Conservation (phyloP, 2,329 filamentous ascomycete species). For the Xylariomycetidae sp. region DNA sequence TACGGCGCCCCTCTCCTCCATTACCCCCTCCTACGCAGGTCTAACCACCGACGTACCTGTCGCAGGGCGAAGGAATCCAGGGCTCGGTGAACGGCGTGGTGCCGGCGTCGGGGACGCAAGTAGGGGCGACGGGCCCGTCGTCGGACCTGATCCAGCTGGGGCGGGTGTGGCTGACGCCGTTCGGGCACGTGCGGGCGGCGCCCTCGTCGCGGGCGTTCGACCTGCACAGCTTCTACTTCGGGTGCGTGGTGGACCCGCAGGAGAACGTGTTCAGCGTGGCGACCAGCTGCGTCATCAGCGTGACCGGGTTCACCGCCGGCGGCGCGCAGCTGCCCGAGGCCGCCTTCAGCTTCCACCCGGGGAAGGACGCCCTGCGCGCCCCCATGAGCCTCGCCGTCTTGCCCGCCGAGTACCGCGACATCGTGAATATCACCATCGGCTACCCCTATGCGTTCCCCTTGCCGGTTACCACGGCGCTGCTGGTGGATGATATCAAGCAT, state of each 20-base stretch:
- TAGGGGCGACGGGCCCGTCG: background rate
- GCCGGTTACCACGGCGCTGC: background rate
- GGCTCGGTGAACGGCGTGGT: background rate
- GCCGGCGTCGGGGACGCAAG: background rate
- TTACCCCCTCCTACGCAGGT: too few species aligned
- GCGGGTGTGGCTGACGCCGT: background rate
- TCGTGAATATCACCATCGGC: conserved; percentile 1
- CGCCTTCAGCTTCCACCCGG: background rate
- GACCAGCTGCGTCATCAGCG: background rate
- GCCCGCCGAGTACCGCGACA: background rate
- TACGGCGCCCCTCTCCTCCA: too few species aligned
- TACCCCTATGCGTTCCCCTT: background rate
- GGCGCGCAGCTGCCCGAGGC: background rate
- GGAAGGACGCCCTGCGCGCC: background rate
- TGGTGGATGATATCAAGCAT: conserved; percentile 1
- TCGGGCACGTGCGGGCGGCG: background rate
- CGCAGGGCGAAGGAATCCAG: too few species aligned
- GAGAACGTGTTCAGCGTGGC: background rate
- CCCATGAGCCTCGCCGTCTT: background rate
- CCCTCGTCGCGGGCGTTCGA: conserved; percentile 1
- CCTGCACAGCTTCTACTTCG: conserved; percentile 1
- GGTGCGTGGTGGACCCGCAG: background rate
- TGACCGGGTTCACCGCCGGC: background rate
- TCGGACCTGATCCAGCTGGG: conserved; percentile 1
- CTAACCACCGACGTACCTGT: too few species aligned